Evolutionary conservation across 2,329 filamentous ascomycete species (phyloP), one percentile per base, ranked within the genome.

Genomic region (Nothophoma quercina): DNA sequence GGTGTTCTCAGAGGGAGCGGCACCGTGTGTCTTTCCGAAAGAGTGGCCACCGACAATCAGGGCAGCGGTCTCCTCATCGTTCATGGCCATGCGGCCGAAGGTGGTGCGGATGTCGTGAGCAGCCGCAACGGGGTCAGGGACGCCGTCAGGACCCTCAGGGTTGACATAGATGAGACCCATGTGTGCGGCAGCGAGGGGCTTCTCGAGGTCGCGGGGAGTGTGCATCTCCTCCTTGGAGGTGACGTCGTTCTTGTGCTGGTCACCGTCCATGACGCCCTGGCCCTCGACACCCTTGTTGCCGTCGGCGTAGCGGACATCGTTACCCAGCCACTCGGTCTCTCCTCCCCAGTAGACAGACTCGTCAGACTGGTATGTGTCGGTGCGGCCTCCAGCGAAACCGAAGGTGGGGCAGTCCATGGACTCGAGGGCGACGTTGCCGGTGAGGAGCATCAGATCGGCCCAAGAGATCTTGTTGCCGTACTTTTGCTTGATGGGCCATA

Each of bases 131-230:
- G 88, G 86, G 68, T 92, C 88, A 3, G 88, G 87, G 48, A 83
- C 83, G 55, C 85, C 88, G 62, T 91, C 86, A 22, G 89, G 89
- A 7, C 89, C 68, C 73, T 91, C 87, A 2, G 89, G 89, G 78
- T 93, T 91, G 56, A 91, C 88, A 72, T 93, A 93, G 71, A 93
- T 92, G 65, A 93, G 77, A 68, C 89, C 89, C 85, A 90, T 89
- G 76, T 89, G 85, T 23, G 86, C 79, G 34, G 88, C 85, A 7
- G 79, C 88, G 12, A 92, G 74, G 2, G 88, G 88, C 65, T 81
- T 74, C 76, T 91, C 88, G 5, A 90, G 81, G 19, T 90, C 81
- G 53, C 87, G 84, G 36, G 59, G 51, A 18, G 77, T 78, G 75
- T 87, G 82, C 32, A 72, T 70, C 22, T 53, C 32, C 26, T 72